phyloP scores from a whole-genome alignment of 2,329 filamentous ascomycete genomes.

The Phyllosticta paracitricarpa region DNA sequence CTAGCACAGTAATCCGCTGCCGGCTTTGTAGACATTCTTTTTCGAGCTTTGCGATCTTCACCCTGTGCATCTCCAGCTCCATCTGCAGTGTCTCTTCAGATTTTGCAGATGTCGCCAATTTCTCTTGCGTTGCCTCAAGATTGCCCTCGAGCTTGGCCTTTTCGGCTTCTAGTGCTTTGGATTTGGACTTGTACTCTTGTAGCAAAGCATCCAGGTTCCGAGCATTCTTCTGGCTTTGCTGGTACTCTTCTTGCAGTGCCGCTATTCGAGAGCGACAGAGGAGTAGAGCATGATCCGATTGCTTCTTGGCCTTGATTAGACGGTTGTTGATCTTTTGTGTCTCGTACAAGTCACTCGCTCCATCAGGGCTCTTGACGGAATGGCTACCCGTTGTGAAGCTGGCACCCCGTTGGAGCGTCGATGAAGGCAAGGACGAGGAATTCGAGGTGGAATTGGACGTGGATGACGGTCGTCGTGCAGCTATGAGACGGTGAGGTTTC shows the following conservation, averaged over 20 bases:
- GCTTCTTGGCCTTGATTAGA: slow-evolving; percentile 26
- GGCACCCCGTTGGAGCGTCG: slow-evolving; percentile 6
- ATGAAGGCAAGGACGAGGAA: slow-evolving; percentile 11
- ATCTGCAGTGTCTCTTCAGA: slow-evolving; percentile 17
- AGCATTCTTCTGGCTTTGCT: slow-evolving; percentile 16
- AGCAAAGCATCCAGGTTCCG: slow-evolving; percentile 17
- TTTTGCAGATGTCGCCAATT: slow-evolving; percentile 15
- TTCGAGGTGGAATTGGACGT: not conserved
- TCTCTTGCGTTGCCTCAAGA: slow-evolving; percentile 17
- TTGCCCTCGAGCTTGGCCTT: slow-evolving; percentile 16
- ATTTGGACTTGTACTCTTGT: slow-evolving; percentile 20
- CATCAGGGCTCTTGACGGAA: not conserved
- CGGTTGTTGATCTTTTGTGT: slow-evolving; percentile 25
- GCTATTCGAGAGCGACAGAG: slow-evolving; percentile 25
- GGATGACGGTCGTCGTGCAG: not conserved
- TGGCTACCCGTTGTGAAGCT: slow-evolving; percentile 1
- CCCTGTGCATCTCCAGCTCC: slow-evolving; percentile 15
- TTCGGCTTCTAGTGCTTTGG: slow-evolving; percentile 21
- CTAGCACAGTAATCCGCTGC: slow-evolving; percentile 16
- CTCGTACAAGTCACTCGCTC: slow-evolving; percentile 14
- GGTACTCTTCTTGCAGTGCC: slow-evolving; percentile 15
- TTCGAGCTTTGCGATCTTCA: slow-evolving; percentile 21
- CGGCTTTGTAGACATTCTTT: slow-evolving; percentile 13
- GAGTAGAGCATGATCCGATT: slow-evolving; percentile 27
- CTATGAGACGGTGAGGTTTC: not conserved